phyloP scores from a whole-genome alignment of 1,284 basidiomycete genomes.

The Tilletia walkeri region DNA sequence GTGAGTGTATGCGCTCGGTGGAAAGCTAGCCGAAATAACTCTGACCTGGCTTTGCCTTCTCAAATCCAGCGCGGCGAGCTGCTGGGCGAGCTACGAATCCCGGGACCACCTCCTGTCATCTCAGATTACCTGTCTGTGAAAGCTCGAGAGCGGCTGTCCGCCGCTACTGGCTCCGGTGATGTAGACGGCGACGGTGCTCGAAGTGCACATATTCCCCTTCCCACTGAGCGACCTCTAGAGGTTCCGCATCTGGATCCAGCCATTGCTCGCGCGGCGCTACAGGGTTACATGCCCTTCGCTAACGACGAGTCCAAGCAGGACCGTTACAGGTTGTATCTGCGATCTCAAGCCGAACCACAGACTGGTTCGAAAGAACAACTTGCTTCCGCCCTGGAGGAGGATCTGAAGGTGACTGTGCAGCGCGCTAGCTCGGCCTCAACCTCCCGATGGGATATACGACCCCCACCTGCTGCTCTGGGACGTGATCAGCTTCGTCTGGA shows the following conservation, averaged over 20 bases:
- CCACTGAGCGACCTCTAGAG: slow-evolving; percentile 50
- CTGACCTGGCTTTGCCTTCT: neutral
- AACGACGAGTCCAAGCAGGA: slow-evolving; percentile 75
- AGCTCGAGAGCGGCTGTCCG: slow-evolving; percentile 77
- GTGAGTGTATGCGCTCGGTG: neutral
- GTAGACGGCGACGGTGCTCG: slow-evolving; percentile 52
- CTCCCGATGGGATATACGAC: slow-evolving; percentile 17
- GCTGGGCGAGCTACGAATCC: slow-evolving; percentile 75
- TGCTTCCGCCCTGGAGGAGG: slow-evolving; percentile 57
- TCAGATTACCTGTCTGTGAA: slow-evolving; percentile 91
- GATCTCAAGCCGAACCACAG: slow-evolving; percentile 64
- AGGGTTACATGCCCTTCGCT: slow-evolving; percentile 85
- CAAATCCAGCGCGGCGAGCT: slow-evolving; percentile 64
- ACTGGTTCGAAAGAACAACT: slow-evolving; percentile 41
- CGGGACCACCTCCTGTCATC: slow-evolving; percentile 72
- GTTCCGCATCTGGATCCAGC: slow-evolving; percentile 71
- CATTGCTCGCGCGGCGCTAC: slow-evolving; percentile 79
- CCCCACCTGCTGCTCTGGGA: neutral
- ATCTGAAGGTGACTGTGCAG: slow-evolving; percentile 59
- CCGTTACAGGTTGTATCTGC: slow-evolving; percentile 79
- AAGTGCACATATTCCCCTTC: slow-evolving; percentile 28
- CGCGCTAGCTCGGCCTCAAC: slow-evolving; percentile 14
- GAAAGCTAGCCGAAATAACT: neutral
- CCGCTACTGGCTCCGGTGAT: slow-evolving; percentile 55
- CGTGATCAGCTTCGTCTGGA: slow-evolving; percentile 75